phyloP scores from a whole-genome alignment of 164 flowering plant species.

The Warburgia ugandensis region DNA sequence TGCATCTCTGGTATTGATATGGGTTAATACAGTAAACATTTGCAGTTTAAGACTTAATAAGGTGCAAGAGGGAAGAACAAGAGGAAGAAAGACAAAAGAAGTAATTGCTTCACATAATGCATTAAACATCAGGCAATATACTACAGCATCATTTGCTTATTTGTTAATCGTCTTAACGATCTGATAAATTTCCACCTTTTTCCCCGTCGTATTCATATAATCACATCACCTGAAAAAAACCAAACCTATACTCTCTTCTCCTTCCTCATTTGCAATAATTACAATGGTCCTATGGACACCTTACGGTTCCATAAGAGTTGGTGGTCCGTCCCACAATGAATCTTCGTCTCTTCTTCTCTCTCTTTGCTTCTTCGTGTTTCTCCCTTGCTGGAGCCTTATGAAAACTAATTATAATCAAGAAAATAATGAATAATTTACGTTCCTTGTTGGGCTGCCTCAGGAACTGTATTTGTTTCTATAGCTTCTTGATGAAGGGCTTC shows the following conservation, averaged over 20 bases:
- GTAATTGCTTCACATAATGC: not conserved
- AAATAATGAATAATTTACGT: constrained; percentile 28
- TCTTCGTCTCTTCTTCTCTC: too few species aligned
- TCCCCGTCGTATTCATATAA: constrained; percentile 15
- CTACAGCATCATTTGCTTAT: constrained; percentile 30
- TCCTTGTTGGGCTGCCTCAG: constrained; percentile 13
- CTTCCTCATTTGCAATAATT: constrained; percentile 27
- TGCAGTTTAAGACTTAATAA: too few species aligned
- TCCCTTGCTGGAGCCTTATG: constrained; percentile 21
- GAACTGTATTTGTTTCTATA: constrained; percentile 22
- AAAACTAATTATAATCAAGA: constrained; percentile 20
- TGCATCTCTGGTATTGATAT: too few species aligned
- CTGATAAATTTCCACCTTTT: constrained; percentile 17
- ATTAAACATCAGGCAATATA: constrained; percentile 11
- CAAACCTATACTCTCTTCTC: constrained; percentile 1
- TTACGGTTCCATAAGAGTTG: constrained; percentile 62
- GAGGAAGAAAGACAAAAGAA: constrained; percentile 5
- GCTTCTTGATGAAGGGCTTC: constrained; percentile 82
- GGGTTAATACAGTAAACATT: too few species aligned
- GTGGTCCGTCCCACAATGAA: constrained; percentile 19
- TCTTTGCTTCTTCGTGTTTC: too few species aligned
- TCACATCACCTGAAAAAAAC: constrained; percentile 16
- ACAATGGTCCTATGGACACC: constrained; percentile 49
- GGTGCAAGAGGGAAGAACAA: too few species aligned
- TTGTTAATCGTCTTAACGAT: constrained; percentile 37